Percentiles rank a stretch among this genome's conserved stretches.
Conservation (phyloP, 2,329 filamentous ascomycete species). For the Penicillium olsonii region DNA sequence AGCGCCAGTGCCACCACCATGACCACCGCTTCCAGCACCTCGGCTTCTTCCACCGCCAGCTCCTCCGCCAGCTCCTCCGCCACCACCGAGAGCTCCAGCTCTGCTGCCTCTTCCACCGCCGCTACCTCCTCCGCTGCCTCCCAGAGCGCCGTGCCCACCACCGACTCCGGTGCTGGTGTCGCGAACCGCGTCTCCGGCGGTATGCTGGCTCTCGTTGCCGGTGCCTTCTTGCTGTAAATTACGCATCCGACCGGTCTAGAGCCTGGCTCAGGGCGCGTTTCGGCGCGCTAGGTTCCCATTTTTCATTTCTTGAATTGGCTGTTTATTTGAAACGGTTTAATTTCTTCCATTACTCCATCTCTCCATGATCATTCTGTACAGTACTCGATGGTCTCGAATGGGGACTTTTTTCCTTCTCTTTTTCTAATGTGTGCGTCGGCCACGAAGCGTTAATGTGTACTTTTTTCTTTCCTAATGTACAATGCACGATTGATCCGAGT, state of each 20-base stretch:
- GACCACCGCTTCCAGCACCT: constrained; percentile 19
- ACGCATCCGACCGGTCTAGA: neutral
- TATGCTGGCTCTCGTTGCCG: constrained; percentile 38
- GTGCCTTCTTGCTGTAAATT: constrained; percentile 37
- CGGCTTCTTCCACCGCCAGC: constrained; percentile 19
- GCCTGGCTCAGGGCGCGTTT: neutral
- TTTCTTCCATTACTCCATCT: neutral
- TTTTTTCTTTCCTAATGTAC: too few relatives aligned
- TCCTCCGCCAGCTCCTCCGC: constrained; percentile 23
- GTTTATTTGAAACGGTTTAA: constrained; percentile 2
- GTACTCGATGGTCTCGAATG: neutral
- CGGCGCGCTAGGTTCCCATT: neutral
- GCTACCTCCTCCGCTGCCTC: constrained; percentile 22
- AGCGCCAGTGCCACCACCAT: constrained; percentile 27
- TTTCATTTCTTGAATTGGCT: constrained; percentile 1
- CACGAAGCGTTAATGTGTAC: neutral
- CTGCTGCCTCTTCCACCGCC: constrained; percentile 20
- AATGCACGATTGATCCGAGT: too few relatives aligned
- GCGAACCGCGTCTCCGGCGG: constrained; percentile 37
- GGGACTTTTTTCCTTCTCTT: neutral
- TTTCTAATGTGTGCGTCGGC: neutral
- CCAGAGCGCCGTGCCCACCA: constrained; percentile 28
- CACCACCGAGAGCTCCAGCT: constrained; percentile 7
- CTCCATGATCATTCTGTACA: neutral
- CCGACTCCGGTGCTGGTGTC: constrained; percentile 30